phyloP scores from a whole-genome alignment of 139 green algal species.

The Volvox africanus region DNA sequence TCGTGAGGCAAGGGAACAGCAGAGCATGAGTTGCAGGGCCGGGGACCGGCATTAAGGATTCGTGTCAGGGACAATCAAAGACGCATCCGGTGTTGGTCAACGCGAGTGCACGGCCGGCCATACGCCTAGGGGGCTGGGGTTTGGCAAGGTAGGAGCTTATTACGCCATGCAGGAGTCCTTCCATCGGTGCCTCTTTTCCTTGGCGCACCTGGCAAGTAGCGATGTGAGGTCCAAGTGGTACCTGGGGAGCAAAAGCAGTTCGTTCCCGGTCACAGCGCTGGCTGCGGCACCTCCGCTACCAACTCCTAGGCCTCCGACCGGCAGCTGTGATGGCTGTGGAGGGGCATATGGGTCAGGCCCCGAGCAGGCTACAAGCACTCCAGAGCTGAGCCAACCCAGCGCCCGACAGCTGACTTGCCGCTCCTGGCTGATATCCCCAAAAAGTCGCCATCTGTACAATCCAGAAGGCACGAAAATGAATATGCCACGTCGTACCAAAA shows the following conservation, averaged over 20 bases:
- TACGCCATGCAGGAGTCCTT: no score
- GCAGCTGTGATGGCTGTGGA: background rate
- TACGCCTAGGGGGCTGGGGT: no score
- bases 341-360: background rate
- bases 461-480: background rate
- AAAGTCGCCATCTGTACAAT: slow-evolving; percentile 79
- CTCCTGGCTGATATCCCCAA: slow-evolving; percentile 92
- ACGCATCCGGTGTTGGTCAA: no score
- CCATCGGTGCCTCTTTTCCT: no score
- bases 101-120: no score
- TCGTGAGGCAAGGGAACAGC: no score
- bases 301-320: background rate
- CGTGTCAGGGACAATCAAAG: no score
- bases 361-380: slow-evolving; percentile 58
- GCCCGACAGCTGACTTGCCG: slow-evolving; percentile 60
- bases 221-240: slow-evolving; percentile 91
- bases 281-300: background rate
- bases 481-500: no score
- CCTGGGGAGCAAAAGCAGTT: slow-evolving; percentile 90
- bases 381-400: slow-evolving; percentile 75
- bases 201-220: slow-evolving; percentile 65
- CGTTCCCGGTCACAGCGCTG: slow-evolving; percentile 18
- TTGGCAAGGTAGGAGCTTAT: no score
- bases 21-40: no score
- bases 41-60: no score